Evolutionary conservation across 2,329 filamentous ascomycete species (phyloP).

Genomic region (Pezicula neosporulosa): DNA sequence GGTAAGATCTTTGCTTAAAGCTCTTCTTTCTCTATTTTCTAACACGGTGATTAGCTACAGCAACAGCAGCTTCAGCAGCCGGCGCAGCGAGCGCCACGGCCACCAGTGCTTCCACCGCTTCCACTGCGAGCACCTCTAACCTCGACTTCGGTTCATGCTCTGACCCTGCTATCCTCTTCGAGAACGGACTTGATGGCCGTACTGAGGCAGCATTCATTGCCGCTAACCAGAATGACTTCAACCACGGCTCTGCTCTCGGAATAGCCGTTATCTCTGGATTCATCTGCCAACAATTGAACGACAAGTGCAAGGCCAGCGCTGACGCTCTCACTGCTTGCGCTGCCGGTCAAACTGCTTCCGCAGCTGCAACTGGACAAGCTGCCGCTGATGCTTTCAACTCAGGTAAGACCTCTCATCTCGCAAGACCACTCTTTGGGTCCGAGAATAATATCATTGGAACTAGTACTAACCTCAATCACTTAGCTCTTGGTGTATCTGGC

Average conservation of each 20-base stretch:
- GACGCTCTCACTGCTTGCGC: conserved; percentile 15
- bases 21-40: not conserved
- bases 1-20: not conserved
- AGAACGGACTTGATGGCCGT: conserved; percentile 40
- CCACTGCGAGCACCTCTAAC: conserved; percentile 7
- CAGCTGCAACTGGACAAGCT: conserved; percentile 20
- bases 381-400: conserved; percentile 30
- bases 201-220: conserved; percentile 39
- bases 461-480: not conserved
- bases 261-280: conserved; percentile 45
- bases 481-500: no score
- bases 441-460: not conserved
- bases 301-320: conserved; percentile 15
- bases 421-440: no score
- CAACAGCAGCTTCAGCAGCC: conserved; percentile 9
- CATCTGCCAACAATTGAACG: conserved; percentile 36
- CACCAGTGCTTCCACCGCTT: conserved; percentile 4
- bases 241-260: conserved; percentile 42
- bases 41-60: not conserved
- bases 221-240: conserved; percentile 36
- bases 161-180: conserved; percentile 39
- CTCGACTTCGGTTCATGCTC: conserved; percentile 37
- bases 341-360: conserved; percentile 7
- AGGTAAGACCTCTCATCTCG: conserved; percentile 7
- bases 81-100: conserved; percentile 9